A percentile compares a stretch with the other conserved stretches of the same genome.
Conservation (phyloP, 2,329 filamentous ascomycete species). For the Scortechinia acanthostroma region DNA sequence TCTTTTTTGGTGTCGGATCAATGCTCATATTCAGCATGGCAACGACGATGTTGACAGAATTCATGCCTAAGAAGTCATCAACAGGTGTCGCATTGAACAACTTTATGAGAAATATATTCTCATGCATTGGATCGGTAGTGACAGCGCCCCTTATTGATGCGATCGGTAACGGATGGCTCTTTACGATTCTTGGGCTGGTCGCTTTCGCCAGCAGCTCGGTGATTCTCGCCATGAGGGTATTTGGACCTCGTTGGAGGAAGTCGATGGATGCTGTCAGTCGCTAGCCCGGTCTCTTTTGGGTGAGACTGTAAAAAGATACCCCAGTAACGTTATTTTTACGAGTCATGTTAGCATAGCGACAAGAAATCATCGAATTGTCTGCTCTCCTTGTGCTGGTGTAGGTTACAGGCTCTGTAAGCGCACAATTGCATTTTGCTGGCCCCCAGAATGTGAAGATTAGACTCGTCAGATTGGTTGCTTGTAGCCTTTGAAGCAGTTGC, state of each 20-base stretch:
- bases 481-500: too few relatives aligned
- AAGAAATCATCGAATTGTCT: too few relatives aligned
- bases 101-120: slow-evolving; percentile 73
- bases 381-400: too few relatives aligned
- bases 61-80: slow-evolving; percentile 66
- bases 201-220: not conserved
- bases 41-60: slow-evolving; percentile 81
- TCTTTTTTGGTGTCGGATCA: slow-evolving; percentile 68
- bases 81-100: slow-evolving; percentile 76
- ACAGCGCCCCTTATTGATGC: slow-evolving; percentile 63
- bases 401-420: too few relatives aligned
- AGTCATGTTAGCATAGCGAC: too few relatives aligned
- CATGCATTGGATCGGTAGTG: slow-evolving; percentile 64
- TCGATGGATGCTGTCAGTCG: not conserved
- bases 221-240: not conserved
- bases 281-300: too few relatives aligned
- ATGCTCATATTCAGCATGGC: slow-evolving; percentile 73
- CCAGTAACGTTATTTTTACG: too few relatives aligned
- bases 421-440: too few relatives aligned
- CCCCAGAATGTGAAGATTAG: too few relatives aligned
- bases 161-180: slow-evolving; percentile 72
- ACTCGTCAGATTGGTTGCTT: too few relatives aligned
- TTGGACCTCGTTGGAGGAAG: not conserved
- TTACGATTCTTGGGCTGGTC: slow-evolving; percentile 36
- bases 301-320: too few relatives aligned